Evolutionary conservation across 2,329 filamentous ascomycete genomes (phyloP), one percentile per base, ranked within the genome.

Genomic region (Aspergillus ustus): DNA sequence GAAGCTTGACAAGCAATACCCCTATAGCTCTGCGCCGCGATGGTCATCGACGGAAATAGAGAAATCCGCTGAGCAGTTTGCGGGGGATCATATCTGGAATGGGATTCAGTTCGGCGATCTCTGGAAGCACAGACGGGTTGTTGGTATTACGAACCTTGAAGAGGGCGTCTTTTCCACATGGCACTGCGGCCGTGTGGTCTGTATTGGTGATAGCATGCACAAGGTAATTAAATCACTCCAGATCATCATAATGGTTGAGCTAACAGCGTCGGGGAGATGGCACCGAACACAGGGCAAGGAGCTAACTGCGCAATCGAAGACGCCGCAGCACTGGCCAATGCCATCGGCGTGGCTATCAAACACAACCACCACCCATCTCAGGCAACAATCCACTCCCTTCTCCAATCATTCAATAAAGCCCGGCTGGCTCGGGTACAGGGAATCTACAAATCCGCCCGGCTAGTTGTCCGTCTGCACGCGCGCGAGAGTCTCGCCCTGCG

Each of bases 241-340:
- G 29, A 52, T 22, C 2, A 20, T 17, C 1, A 7, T n/a, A 7
- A 3, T 13, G 29, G 11, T 37, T 15, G 19, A 22, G 19, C 49
- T 52, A 19, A 52, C 29, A 29, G 15, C 13, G 15, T 13, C 34
- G 19, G 1, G 3, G 40, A 72, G 70, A 67, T 77, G 71, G 72
- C 72, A 11, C 70, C 72, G 1, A 75, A 73, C 37, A 54, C 66
- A 11, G 77, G 77, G 13, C 75, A 77, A 63, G 77, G 77, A 1
- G 77, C 73, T 3, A 79, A 79, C 60, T 69, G 67, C 28, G 75
- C 76, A 1, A 76, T 80, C 19, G 78, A 80, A 64, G 72, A 70
- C 48, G 76, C 72, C 6, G 76, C 76, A 50, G 45, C 20, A 19
- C 45, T 57, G 11, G 31, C 46, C 7, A 57, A 51, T n/a, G 15